A percentile compares a stretch with the other conserved stretches of the same genome.
Conservation (phyloP, 805 yeast genomes). For the Torulaspora microellipsoides region DNA sequence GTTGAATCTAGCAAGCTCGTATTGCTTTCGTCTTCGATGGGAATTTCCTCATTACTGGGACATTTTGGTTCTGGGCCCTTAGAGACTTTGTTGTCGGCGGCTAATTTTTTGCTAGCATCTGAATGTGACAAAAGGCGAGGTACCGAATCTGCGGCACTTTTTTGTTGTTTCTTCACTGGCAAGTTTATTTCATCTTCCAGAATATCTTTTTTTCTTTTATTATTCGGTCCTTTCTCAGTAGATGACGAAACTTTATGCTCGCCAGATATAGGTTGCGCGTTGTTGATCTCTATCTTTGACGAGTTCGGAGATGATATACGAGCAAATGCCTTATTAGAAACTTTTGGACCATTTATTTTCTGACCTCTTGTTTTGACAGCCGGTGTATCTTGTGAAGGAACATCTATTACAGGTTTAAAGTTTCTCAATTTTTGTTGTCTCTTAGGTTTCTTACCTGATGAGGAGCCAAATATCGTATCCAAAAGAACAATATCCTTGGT, state of each 20-base stretch:
- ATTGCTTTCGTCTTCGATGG: slow-evolving; percentile 2
- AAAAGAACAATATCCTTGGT: slow-evolving; percentile 22
- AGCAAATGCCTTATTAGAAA: background rate
- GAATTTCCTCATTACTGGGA: background rate
- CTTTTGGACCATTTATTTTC: background rate
- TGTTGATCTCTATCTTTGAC: too few species aligned
- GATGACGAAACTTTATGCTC: background rate
- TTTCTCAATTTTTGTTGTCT: slow-evolving; percentile 20
- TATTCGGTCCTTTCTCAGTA: background rate
- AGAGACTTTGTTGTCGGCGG: background rate
- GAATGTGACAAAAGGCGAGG: too few species aligned
- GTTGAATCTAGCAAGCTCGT: slow-evolving; percentile 5
- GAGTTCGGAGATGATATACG: too few species aligned
- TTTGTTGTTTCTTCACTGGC: too few species aligned
- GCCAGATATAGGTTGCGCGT: background rate
- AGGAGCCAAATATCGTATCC: slow-evolving; percentile 24
- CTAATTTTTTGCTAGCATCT: background rate
- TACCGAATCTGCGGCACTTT: too few species aligned
- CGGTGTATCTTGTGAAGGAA: slow-evolving; percentile 20
- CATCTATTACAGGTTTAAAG: slow-evolving; percentile 15
- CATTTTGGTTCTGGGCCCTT: background rate
- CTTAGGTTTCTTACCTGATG: slow-evolving; percentile 4
- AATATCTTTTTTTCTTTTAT: too few species aligned
- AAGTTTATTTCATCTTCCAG: too few species aligned
- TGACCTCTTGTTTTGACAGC: slow-evolving; percentile 4